phyloP scores from a whole-genome alignment of 1,284 basidiomycete species.

The Cystobasidium pallidum region DNA sequence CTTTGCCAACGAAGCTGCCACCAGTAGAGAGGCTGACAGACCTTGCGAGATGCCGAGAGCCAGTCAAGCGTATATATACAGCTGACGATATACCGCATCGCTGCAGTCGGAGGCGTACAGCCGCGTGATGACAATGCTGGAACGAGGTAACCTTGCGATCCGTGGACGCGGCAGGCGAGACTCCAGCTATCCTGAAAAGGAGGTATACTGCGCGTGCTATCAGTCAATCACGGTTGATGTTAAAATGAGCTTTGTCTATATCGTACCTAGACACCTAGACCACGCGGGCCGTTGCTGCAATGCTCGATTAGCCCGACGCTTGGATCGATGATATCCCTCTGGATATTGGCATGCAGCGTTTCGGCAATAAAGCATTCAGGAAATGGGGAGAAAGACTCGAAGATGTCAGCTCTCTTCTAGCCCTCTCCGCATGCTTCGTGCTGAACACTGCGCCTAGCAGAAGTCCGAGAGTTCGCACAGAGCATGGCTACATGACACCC shows the following conservation, averaged over 20 bases:
- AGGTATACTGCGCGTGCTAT: constrained; percentile 38
- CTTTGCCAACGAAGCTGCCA: constrained; percentile 8
- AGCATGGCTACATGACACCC: constrained; percentile 8
- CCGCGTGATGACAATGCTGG: constrained; percentile 52
- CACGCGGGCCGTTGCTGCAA: constrained; percentile 60
- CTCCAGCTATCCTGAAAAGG: constrained; percentile 34
- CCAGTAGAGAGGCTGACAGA: constrained; percentile 12
- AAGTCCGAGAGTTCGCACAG: constrained; percentile 6
- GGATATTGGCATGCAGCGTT: constrained; percentile 77
- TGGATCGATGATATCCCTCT: constrained; percentile 87
- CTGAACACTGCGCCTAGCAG: too few species aligned
- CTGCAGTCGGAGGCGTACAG: constrained; percentile 51
- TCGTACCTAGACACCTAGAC: constrained; percentile 57
- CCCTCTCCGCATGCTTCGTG: too few species aligned
- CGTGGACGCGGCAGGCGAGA: constrained; percentile 50
- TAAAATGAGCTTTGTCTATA: too few species aligned
- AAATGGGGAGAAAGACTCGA: constrained; percentile 80
- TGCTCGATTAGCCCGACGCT: constrained; percentile 70
- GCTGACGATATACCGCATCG: constrained; percentile 55
- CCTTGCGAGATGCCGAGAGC: constrained; percentile 32
- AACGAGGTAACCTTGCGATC: constrained; percentile 54
- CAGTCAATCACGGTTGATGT: too few species aligned
- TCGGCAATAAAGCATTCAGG: constrained; percentile 91
- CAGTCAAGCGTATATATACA: constrained; percentile 53
- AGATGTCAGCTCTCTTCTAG: constrained; percentile 68